Evolutionary conservation across 176 grass and related monocot species (phyloP), one percentile per base, ranked within the genome.

Genomic region (Cocos nucifera): DNA sequence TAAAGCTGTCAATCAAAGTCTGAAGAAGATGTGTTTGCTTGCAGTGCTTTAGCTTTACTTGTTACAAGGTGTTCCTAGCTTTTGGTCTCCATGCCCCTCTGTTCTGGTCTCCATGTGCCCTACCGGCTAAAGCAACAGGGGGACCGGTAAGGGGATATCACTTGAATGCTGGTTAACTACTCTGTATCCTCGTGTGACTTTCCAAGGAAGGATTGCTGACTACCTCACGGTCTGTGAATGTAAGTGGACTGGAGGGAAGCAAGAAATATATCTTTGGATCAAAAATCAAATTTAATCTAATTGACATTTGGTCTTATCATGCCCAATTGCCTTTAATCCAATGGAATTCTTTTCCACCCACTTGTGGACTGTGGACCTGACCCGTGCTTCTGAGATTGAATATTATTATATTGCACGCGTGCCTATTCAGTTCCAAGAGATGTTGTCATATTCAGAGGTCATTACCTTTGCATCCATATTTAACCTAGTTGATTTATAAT

Each of bases 21-120:
- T 81, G 66, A 66, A 75, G 70, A 66, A 75, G 78, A 66, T 88
- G 63, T 76, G 89, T 66, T 82, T 32, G 27, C 67, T 80, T 63
- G 67, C 65, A 50, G 73, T 86, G 65, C 73, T 44, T 78, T 80
- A 62, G 17, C 65, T 86, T 86, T 86, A 61, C 61, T 65, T 73
- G 63, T 22, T 51, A 52, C 67, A 64, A 66, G 78, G 32, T 69
- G 17, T 67, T 49, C 69, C 65, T 78, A 78, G 78, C 75, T 86
- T 82, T 86, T 82, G 74, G 58, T 62, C 70, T 62, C 70, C 25
- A 54, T 63, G 70, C 44, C 62, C 58, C 27, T 74, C 15, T 61
- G 54, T 53, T 17, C 67, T 66, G 83, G 77, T 71, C 74, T 56
- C 69, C 19, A 65, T 66, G 56, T 72, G 23, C 28, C 25, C 61